Percentiles rank a stretch among this genome's conserved stretches.
Conservation (phyloP, 495 filamentous ascomycete genomes). For the Penicillium simplicissimum region DNA sequence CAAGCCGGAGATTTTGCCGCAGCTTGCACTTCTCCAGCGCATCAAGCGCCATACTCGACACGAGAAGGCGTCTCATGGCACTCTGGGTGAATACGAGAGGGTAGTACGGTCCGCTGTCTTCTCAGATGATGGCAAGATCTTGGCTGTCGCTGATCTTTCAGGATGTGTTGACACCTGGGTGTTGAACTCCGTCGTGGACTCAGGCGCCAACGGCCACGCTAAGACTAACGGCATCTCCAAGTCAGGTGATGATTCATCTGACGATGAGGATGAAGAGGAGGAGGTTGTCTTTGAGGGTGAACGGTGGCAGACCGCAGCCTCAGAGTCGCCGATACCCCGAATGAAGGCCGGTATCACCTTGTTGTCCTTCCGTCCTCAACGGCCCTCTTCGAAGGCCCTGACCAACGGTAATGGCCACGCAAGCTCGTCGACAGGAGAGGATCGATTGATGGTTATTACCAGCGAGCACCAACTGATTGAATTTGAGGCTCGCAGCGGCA, state of each 20-base stretch:
- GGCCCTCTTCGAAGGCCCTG: slow-evolving; percentile 28
- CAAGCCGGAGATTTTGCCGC: slow-evolving; percentile 46
- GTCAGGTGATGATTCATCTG: slow-evolving; percentile 55
- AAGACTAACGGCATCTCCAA: slow-evolving; percentile 32
- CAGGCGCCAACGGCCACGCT: slow-evolving; percentile 26
- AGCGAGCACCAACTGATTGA: slow-evolving; percentile 73
- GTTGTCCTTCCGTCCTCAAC: slow-evolving; percentile 69
- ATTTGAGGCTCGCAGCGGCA: slow-evolving; percentile 72
- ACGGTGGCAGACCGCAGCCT: slow-evolving; percentile 67
- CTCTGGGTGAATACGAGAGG: slow-evolving; percentile 75
- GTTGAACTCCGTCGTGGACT: slow-evolving; percentile 56
- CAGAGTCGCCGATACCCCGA: slow-evolving; percentile 72
- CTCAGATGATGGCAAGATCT: slow-evolving; percentile 74
- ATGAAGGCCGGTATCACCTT: slow-evolving; percentile 67
- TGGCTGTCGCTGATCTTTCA: slow-evolving; percentile 76
- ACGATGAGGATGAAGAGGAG: slow-evolving; percentile 50
- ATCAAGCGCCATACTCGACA: slow-evolving; percentile 56
- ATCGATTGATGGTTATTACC: slow-evolving; percentile 74
- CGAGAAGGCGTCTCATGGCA: slow-evolving; percentile 57
- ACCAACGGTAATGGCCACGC: slow-evolving; percentile 39
- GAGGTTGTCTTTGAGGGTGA: slow-evolving; percentile 45
- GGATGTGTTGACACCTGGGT: slow-evolving; percentile 88
- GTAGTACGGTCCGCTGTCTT: slow-evolving; percentile 74
- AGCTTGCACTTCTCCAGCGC: slow-evolving; percentile 56
- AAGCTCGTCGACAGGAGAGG: slow-evolving; percentile 37